Percentiles rank a stretch among this genome's conserved stretches.
Evolutionary conservation across 352 stramenopile genomes (phyloP).

Genomic region (Blastocystis sp.): DNA sequence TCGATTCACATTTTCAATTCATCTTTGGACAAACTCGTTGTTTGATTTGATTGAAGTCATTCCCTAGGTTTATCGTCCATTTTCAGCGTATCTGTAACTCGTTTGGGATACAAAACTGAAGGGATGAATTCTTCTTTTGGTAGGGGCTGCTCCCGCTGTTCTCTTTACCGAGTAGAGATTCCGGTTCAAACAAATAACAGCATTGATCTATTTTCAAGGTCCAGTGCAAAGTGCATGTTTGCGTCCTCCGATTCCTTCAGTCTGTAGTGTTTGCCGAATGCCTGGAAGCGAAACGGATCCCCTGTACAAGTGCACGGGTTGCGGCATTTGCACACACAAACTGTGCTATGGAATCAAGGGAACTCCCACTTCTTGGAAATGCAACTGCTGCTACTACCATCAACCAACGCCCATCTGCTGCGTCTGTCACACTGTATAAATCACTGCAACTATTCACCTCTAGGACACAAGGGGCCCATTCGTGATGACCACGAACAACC

Average conservation of each 20-base stretch:
- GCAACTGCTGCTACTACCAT: not conserved
- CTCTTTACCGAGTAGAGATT: not conserved
- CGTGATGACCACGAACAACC: not conserved
- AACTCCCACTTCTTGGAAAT: not conserved
- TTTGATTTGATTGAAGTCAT: too few species aligned
- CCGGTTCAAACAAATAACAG: not conserved
- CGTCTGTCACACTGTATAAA: slow-evolving; percentile 12
- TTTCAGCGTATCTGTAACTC: too few species aligned
- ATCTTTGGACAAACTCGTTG: too few species aligned
- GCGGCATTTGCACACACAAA: slow-evolving; percentile 23
- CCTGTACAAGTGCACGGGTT: not conserved
- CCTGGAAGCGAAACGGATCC: slow-evolving; percentile 11
- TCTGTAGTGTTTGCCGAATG: slow-evolving; percentile 14
- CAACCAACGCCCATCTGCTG: not conserved
- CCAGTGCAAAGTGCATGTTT: not conserved
- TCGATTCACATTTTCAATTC: too few species aligned
- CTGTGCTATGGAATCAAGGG: slow-evolving; percentile 50
- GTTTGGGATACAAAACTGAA: not conserved
- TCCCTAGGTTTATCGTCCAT: too few species aligned
- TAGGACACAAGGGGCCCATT: slow-evolving; percentile 7
- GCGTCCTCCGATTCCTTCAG: not conserved
- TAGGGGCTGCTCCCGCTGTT: not conserved
- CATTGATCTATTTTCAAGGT: not conserved
- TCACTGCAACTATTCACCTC: not conserved
- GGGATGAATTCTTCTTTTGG: not conserved